phyloP scores from a whole-genome alignment of 768 basidiomycete species.

The Steccherinum ochraceum region DNA sequence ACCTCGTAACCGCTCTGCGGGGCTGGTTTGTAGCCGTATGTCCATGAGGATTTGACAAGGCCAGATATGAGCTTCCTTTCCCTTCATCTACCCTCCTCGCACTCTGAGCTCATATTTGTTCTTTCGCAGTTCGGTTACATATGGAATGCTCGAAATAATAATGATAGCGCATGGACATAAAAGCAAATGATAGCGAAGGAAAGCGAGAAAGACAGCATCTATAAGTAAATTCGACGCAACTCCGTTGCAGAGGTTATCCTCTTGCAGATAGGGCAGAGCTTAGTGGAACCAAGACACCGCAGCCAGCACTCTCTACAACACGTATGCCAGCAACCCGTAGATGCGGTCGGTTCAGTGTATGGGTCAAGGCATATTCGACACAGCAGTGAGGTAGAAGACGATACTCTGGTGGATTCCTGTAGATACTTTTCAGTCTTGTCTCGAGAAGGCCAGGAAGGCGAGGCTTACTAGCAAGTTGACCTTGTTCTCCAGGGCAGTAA shows the following conservation, averaged over 20 bases:
- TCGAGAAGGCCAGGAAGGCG: slow-evolving; percentile 1
- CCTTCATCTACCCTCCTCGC: no score
- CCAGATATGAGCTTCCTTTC: slow-evolving; percentile 69
- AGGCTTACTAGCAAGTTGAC: slow-evolving; percentile 45
- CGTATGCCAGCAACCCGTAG: slow-evolving; percentile 85
- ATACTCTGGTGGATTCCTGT: slow-evolving; percentile 39
- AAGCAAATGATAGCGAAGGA: no score
- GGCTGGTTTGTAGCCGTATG: slow-evolving; percentile 40
- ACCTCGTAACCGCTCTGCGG: slow-evolving; percentile 42
- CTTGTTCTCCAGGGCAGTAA: slow-evolving; percentile 57
- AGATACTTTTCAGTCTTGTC: no score
- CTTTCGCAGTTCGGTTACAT: no score
- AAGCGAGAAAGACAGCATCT: slow-evolving; percentile 8
- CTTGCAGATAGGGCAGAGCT: slow-evolving; percentile 83
- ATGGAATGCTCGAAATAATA: no score
- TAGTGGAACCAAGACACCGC: slow-evolving; percentile 75
- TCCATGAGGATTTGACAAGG: slow-evolving; percentile 66
- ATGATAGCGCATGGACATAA: no score
- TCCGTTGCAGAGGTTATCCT: slow-evolving; percentile 76
- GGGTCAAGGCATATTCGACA: slow-evolving; percentile 81
- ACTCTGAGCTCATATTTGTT: no score
- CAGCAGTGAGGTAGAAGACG: slow-evolving; percentile 36
- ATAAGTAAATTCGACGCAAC: slow-evolving; percentile 71
- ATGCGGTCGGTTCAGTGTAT: slow-evolving; percentile 71
- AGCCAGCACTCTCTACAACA: slow-evolving; percentile 82